Percentiles rank a stretch among this genome's conserved stretches.
Conservation (phyloP, 202 grass and related monocot genomes). For the Tripidium arundinaceum region DNA sequence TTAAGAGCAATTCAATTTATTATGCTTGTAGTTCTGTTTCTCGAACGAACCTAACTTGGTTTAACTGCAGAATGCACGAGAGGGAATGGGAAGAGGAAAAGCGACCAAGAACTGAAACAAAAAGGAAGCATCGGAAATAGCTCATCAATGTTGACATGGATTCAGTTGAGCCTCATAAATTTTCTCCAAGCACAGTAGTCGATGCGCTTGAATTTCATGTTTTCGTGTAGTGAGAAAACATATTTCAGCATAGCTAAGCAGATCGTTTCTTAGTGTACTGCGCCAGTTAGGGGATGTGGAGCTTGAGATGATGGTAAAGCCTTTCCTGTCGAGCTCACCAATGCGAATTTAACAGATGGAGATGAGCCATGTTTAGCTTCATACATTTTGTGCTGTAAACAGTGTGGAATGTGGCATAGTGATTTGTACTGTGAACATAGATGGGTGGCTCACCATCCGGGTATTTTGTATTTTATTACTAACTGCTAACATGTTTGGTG, state of each 20-base stretch:
- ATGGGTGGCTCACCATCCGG: background rate
- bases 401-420: background rate
- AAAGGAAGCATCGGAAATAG: conserved; percentile 94
- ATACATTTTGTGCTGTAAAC: conserved; percentile 17
- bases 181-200: background rate
- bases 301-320: too few relatives aligned
- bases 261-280: background rate
- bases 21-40: conserved; percentile 3
- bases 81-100: conserved; percentile 97
- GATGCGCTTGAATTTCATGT: background rate
- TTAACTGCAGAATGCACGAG: conserved; percentile 60
- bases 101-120: conserved; percentile 73
- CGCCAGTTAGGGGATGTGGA: background rate
- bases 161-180: background rate
- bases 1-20: background rate
- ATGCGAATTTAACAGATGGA: background rate
- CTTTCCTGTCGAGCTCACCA: background rate
- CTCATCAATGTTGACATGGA: background rate
- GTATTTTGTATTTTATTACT: conserved; percentile 33
- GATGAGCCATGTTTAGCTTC: background rate
- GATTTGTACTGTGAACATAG: conserved; percentile 12
- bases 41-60: conserved; percentile 14
- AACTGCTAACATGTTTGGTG: background rate
- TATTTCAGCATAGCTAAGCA: background rate
- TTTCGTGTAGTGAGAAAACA: background rate